These are phyloP conservation scores for Geranium rotundifolium DNA, from an alignment of 345 rosid species.

Conservation along the genomic window DNA sequence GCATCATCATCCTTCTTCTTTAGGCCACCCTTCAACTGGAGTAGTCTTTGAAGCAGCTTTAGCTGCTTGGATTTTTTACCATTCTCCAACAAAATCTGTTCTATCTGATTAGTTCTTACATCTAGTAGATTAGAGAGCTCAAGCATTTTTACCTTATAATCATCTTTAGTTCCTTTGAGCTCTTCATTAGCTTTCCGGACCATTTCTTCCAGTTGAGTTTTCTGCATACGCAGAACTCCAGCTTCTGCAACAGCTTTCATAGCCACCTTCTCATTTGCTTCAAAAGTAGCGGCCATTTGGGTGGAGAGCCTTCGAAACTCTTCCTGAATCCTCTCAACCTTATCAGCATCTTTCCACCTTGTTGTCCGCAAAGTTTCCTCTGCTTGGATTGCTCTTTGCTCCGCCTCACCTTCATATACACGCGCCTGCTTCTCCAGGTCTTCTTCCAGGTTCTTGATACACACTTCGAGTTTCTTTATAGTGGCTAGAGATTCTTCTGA, in stretches of 20 bases:
- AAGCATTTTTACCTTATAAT: constrained; percentile 39
- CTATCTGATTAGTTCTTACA: constrained; percentile 33
- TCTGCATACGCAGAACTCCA: constrained; percentile 43
- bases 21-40: constrained; percentile 47
- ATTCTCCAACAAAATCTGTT: constrained; percentile 32
- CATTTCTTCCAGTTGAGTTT: constrained; percentile 50
- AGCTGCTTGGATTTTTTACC: constrained; percentile 41
- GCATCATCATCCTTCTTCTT: constrained; percentile 48
- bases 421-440: constrained; percentile 53
- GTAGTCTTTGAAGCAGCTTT: constrained; percentile 36
- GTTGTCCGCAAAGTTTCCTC: constrained; percentile 65
- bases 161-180: constrained; percentile 29
- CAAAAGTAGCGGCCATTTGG: constrained; percentile 69
- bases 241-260: constrained; percentile 68
- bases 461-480: constrained; percentile 40
- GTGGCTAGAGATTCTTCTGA: constrained; percentile 34
- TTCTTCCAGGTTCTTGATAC: constrained; percentile 47
- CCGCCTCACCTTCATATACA: constrained; percentile 55
- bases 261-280: constrained; percentile 79
- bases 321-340: constrained; percentile 76
- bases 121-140: constrained; percentile 35
- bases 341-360: constrained; percentile 56
- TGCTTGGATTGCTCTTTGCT: constrained; percentile 73
- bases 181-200: constrained; percentile 44
- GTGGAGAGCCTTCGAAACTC: constrained; percentile 60